Conservation (phyloP, 441 rosid genomes). For the Populus hybrid region DNA sequence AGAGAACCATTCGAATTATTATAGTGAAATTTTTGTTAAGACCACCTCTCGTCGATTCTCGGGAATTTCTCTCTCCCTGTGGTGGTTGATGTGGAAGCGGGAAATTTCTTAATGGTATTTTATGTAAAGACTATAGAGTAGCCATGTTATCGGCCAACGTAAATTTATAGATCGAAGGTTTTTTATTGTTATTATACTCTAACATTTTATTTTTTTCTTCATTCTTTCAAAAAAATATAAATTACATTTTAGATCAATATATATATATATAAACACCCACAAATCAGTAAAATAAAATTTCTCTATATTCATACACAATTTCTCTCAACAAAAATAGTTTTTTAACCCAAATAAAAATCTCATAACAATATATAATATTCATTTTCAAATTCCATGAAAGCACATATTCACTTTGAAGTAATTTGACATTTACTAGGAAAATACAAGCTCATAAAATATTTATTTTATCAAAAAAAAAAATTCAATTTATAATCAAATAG, state of each 20-base stretch:
- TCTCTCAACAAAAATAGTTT: no score
- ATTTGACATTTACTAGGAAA: neutral
- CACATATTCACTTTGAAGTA: no score
- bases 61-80: neutral
- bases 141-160: neutral
- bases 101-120: neutral
- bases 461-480: neutral
- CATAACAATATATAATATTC: neutral
- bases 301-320: no score
- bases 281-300: no score
- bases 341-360: no score
- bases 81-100: conserved; percentile 13
- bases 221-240: no score
- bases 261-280: no score
- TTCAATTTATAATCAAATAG: neutral
- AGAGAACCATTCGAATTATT: neutral
- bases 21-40: neutral
- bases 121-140: neutral
- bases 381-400: neutral
- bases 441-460: neutral
- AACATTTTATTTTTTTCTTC: no score
- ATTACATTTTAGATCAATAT: neutral
- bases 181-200: neutral
- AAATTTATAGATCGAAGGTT: neutral
- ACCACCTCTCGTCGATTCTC: neutral